phyloP scores from a whole-genome alignment of 768 basidiomycete genomes.

The Suillus clintonianus region DNA sequence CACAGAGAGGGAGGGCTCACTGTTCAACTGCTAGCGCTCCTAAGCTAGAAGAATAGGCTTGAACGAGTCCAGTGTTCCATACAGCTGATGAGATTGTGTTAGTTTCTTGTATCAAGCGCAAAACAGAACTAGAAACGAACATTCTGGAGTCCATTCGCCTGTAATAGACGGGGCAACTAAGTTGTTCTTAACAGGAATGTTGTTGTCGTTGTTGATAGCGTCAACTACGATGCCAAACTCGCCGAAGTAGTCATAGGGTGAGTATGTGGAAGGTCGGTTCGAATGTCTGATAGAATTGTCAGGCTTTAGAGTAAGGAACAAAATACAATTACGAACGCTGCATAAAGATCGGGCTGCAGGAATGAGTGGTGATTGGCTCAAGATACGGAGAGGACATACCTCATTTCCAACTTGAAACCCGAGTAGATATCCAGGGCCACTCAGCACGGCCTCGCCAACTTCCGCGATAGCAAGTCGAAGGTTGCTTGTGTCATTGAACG shows the following conservation, averaged over 20 bases:
- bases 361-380: slow-evolving; percentile 41
- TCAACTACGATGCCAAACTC: slow-evolving; percentile 29
- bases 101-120: neutral
- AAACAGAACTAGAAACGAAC: neutral
- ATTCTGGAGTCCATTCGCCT: slow-evolving; percentile 32
- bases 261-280: slow-evolving; percentile 30
- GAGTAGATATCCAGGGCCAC: slow-evolving; percentile 36
- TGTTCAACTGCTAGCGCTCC: slow-evolving; percentile 43
- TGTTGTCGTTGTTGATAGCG: slow-evolving; percentile 21
- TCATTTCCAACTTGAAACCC: slow-evolving; percentile 64
- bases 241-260: slow-evolving; percentile 29
- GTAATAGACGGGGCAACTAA: slow-evolving; percentile 34
- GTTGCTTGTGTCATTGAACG: slow-evolving; percentile 19
- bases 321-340: slow-evolving; percentile 7
- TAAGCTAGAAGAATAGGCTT: slow-evolving; percentile 30
- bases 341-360: slow-evolving; percentile 48
- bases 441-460: slow-evolving; percentile 44
- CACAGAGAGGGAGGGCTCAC: slow-evolving; percentile 18
- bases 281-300: slow-evolving; percentile 19
- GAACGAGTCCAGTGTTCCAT: slow-evolving; percentile 33
- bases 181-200: slow-evolving; percentile 26
- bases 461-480: slow-evolving; percentile 38
- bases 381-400: neutral
- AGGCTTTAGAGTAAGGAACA: neutral
- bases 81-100: slow-evolving; percentile 13